phyloP scores from a whole-genome alignment of 2,329 filamentous ascomycete genomes.

The Botrytis elliptica region DNA sequence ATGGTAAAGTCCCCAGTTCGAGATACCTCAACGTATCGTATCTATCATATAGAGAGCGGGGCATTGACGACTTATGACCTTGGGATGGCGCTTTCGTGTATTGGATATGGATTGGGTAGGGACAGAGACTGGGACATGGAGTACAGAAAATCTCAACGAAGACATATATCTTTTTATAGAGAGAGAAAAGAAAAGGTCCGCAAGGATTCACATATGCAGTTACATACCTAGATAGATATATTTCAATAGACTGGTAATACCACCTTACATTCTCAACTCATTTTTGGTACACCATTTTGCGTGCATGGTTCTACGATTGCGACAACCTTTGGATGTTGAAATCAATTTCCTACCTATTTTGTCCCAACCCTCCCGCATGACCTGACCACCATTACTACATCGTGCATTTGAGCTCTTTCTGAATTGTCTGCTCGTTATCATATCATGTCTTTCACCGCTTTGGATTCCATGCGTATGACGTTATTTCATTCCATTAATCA shows the following conservation, averaged over 20 bases:
- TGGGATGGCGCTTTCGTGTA: constrained; percentile 12
- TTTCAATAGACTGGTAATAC: constrained; percentile 13
- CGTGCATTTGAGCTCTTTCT: background rate
- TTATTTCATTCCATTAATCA: constrained; percentile 8
- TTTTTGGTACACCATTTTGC: background rate
- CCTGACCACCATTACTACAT: background rate
- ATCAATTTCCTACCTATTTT: background rate
- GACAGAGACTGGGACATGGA: background rate
- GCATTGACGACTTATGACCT: constrained; percentile 11
- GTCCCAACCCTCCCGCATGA: background rate
- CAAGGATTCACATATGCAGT: constrained; percentile 8
- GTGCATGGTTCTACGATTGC: background rate
- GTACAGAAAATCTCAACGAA: constrained; percentile 19
- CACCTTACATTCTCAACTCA: background rate
- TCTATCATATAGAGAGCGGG: background rate
- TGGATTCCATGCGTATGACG: background rate
- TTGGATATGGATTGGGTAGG: constrained; percentile 12
- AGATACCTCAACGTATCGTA: constrained; percentile 14
- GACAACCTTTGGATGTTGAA: background rate
- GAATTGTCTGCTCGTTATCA: background rate
- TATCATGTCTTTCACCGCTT: background rate
- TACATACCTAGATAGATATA: constrained; percentile 12
- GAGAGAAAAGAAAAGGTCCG: constrained; percentile 17
- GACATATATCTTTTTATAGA: constrained; percentile 19
- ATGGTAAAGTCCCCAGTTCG: background rate